Base-by-base conservation (phyloP, 208 protist genomes). In the Leishmania tarentolae region DNA sequence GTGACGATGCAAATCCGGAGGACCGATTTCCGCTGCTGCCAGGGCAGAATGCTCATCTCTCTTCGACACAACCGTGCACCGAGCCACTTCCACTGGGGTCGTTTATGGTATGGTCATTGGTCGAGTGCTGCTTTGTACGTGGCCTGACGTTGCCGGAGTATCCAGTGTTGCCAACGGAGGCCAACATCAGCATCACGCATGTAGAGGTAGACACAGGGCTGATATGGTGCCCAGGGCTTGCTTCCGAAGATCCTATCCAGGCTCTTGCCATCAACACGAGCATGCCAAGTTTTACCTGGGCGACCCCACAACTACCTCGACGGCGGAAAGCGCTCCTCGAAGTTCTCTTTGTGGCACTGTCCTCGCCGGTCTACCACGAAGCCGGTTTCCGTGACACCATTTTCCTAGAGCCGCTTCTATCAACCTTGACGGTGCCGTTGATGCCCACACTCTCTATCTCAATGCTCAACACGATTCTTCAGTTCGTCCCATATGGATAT, bases 51-150 rank as follows among this genome's bases (percentile, higher is more conserved):
- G 63, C 53, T 24, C 52, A 80, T 31, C 65, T 81, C 31, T 72
- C 82, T 11, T 40, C 70, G 37, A 37, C 63, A 15, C 71, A 82
- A 37, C 65, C 59, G 19, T 75, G 78, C 75, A 69, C 73, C 17
- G 75, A 82, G 4, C 59, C 80, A 11, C 61, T 81, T 57, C 56
- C 84, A 17, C 82, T 96, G 28, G 88, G 87, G 4, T 78, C 86
- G 42, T 91, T 90, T 65, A 83, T 97, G 15, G 78, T 84, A 3
- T 88, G 92, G 83, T 83, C 90, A 53, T 81, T 97, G 42, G 90
- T 97, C 56, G 92, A 96, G 78, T 96, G 92, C 79, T 97, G 94
- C 82, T 97, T 97, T 83, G 87, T 95, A 74, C 86, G 84, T 50
- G 92, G 91, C 40, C 86, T 97, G 44, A 94, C 92, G 1, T 74